Base-by-base conservation (phyloP, 1,284 basidiomycete species). In the Thecaphora frezii region DNA sequence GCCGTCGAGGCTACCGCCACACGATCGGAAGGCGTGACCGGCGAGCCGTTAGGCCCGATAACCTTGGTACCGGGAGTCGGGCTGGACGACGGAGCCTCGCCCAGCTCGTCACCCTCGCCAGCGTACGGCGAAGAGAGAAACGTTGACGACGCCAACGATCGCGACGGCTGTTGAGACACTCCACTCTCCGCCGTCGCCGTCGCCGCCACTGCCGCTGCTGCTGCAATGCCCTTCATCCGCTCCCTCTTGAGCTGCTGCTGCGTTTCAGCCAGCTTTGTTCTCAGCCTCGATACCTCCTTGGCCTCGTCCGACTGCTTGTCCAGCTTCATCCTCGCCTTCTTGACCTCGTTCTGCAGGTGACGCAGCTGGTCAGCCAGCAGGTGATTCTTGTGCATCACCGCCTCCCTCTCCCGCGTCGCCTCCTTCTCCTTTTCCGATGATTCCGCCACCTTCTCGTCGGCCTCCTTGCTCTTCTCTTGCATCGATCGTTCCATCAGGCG, bases 221-320 rank as follows among this genome's bases (percentile, higher is more conserved):
- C 59, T 58, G 2, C 49, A 55, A 19, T 53, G 46, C 8, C 49
- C 49, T 18, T 51, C 18, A 14, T 58, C 52, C 30, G 54, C 38
- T 8, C 13, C 8, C 18, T n/a, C 30, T 42, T 42, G 3, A 49
- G 50, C n/a, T 19, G 5, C 24, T 30, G 23, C 44, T 45, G 44
- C 24, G 12, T 16, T 18, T 25, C 23, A 3, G 23, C 19, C 5
- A 33, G n/a, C 19, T 28, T 25, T 8, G 3, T 30, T 28, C 16
- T 41, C 5, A 41, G 40, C 21, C 10, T 4, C 23, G 10, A 5
- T 5, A 21, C 9, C 21, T 21, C 40, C 19, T 10, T 41, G 9
- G 23, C 26, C 24, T 44, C 43, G 4, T 44, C 43, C 8, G 10
- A 13, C 26, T 44, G 10, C 24, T 46, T 41, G 5, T 48, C 19